Percentiles rank a stretch among this genome's conserved stretches.
Evolutionary conservation across 306 rosid genomes (phyloP).

Genomic region (Comarum palustre): DNA sequence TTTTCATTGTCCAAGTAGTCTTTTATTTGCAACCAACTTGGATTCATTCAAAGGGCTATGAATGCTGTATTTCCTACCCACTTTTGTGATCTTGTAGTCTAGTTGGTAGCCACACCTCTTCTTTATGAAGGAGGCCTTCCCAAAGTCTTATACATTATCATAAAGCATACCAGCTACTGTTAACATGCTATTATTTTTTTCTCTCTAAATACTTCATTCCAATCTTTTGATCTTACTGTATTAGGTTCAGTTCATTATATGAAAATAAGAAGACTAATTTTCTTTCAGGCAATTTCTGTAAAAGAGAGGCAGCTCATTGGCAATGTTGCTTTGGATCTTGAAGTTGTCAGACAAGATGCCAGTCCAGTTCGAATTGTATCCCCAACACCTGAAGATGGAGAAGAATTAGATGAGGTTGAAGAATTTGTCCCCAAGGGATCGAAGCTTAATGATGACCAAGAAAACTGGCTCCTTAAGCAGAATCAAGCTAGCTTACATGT

Average conservation of each 20-base stretch:
- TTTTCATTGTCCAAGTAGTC: background rate
- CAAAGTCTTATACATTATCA: background rate
- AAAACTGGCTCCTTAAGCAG: constrained; percentile 29
- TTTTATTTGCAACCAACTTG: no score
- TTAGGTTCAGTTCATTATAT: constrained; percentile 13
- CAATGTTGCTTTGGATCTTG: constrained; percentile 58
- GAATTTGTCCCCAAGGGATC: constrained; percentile 23
- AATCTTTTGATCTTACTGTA: background rate
- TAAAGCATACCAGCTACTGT: no score
- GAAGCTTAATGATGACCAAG: constrained; percentile 34
- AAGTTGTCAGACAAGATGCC: constrained; percentile 35
- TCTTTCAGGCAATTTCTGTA: constrained; percentile 72
- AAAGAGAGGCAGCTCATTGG: constrained; percentile 82
- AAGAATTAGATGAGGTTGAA: constrained; percentile 28
- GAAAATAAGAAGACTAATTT: constrained; percentile 29
- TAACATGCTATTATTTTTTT: background rate
- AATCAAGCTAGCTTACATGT: constrained; percentile 31
- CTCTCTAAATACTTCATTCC: constrained; percentile 1
- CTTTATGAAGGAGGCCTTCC: background rate
- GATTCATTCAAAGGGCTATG: no score
- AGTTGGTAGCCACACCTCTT: background rate
- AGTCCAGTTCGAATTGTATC: constrained; percentile 66
- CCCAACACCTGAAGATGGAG: constrained; percentile 43
- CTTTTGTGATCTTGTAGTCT: background rate
- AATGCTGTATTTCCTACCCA: background rate